Base-by-base conservation (phyloP, 352 stramenopile species). In the Phytophthora meadii region DNA sequence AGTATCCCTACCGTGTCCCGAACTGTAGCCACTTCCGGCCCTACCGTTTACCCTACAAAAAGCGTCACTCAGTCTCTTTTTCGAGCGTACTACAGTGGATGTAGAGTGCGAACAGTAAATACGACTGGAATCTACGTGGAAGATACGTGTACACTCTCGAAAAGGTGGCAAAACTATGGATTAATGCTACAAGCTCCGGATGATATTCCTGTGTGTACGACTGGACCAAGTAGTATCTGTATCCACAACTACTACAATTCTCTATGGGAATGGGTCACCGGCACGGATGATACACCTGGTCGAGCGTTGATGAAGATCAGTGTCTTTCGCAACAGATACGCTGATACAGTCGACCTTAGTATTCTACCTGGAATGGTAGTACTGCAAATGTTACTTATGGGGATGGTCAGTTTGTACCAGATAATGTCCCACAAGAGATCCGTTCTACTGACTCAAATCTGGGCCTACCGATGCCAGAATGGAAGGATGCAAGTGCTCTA, bases 231-330 rank as follows among this genome's bases (percentile, higher is more conserved):
- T 17, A 64, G 47, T 17, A 46, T 70, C 19, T 76, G 63, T 27
- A 70, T 76, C 1, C 68, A 72, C 63, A 76, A 76, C 14, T 70
- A 72, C 47, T 76, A 70, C 42, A 76, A 76, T 34, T 70, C 63
- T 12, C 34, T 66, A 0, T 77, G 70, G 65, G 65, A 77, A 32
- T 74, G 54, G 65, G 59, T 71, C 6, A 70, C 65, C 0, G 55
- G 54, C 0, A 65, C 41, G 0, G 55, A 74, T 24, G 19, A 22
- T 1, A 73, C 47, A 4, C 59, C 65, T 1, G 58, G 65, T 6
- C 65, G 59, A 2, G 59, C 59, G 1, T 12, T 72, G 14, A 74
- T 74, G 65, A 70, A 69, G 32, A 68, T 69, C 32, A 76, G 56
- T 19, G 54, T 70, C 1, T 72, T 72, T 36, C 55, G 62, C 2